Percentiles rank a stretch among this genome's conserved stretches.
phyloP scores from a whole-genome alignment of 352 stramenopile species.

The Pythium grandisporangium region DNA sequence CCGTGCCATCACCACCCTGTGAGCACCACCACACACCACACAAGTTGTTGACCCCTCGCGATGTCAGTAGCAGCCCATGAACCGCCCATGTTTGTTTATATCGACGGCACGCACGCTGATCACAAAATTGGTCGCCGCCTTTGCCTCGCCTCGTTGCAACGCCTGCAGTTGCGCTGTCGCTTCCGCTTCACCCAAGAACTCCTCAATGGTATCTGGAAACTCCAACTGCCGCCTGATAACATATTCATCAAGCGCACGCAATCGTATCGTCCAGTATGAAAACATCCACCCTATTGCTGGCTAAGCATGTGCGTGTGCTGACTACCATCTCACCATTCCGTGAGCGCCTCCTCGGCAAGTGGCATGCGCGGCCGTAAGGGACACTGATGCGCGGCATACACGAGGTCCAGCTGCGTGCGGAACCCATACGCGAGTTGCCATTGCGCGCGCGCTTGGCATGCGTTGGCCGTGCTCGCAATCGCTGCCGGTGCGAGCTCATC shows the following conservation, averaged over 20 bases:
- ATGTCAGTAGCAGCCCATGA: too few species aligned
- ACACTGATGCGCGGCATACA: conserved; percentile 28
- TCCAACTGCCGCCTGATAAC: conserved; percentile 17
- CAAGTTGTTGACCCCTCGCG: too few species aligned
- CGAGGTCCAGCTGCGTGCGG: conserved; percentile 35
- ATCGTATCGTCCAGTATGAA: too few species aligned
- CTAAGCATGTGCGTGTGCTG: too few species aligned
- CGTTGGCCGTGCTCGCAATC: conserved; percentile 4
- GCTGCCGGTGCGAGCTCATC: too few species aligned
- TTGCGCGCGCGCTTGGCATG: conserved; percentile 4
- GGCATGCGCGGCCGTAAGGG: conserved; percentile 38
- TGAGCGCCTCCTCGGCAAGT: conserved; percentile 11
- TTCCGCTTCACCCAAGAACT: conserved; percentile 37
- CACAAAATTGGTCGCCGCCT: conserved; percentile 42
- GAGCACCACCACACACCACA: not conserved
- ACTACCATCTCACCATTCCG: conserved; percentile 43
- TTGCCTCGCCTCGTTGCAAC: conserved; percentile 5
- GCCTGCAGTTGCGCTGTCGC: conserved; percentile 18
- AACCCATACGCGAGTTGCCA: conserved; percentile 61
- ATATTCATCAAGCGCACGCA: not conserved
- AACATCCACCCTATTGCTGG: not conserved
- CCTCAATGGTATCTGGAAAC: conserved; percentile 18
- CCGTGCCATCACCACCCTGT: conserved; percentile 33
- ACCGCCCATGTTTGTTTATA: too few species aligned
- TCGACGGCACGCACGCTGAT: conserved; percentile 31